Conservation (phyloP, 2,329 filamentous ascomycete species). For the Plectosphaerella cucumerina region DNA sequence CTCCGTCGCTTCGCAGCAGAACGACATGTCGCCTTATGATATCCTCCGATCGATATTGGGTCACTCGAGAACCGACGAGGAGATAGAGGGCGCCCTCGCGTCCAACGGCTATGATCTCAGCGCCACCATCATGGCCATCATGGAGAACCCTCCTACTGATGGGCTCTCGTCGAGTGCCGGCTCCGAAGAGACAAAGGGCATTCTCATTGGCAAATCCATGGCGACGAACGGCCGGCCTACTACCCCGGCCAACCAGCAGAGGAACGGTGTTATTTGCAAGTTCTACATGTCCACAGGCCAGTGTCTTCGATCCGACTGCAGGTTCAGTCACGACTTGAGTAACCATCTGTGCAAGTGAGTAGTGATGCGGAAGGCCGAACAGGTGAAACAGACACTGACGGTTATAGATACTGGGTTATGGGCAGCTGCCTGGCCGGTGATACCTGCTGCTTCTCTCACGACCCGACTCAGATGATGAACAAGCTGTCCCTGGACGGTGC, state of each 20-base stretch:
- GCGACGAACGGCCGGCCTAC: slow-evolving; percentile 68
- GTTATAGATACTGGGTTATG: slow-evolving; percentile 81
- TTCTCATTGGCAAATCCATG: slow-evolving; percentile 89
- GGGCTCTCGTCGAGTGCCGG: slow-evolving; percentile 32
- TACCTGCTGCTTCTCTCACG: slow-evolving; percentile 95
- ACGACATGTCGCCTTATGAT: slow-evolving; percentile 96
- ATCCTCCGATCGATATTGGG: slow-evolving; percentile 94
- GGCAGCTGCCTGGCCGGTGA: slow-evolving; percentile 92
- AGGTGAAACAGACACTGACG: neutral
- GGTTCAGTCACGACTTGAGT: slow-evolving; percentile 93
- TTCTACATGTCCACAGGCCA: slow-evolving; percentile 96
- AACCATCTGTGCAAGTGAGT: slow-evolving; percentile 97
- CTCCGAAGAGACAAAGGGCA: slow-evolving; percentile 54
- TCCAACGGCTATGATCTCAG: slow-evolving; percentile 90
- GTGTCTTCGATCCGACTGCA: slow-evolving; percentile 90
- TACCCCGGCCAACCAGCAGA: slow-evolving; percentile 72
- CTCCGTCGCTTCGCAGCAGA: slow-evolving; percentile 55
- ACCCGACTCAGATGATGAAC: slow-evolving; percentile 81
- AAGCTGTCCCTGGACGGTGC: slow-evolving; percentile 71
- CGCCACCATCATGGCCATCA: slow-evolving; percentile 83
- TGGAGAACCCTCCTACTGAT: slow-evolving; percentile 56
- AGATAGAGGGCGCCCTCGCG: slow-evolving; percentile 88
- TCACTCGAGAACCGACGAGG: slow-evolving; percentile 83
- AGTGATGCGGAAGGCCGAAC: neutral
- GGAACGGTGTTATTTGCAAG: slow-evolving; percentile 89